Evolutionary conservation across 192 early-diverging fungal species (phyloP), one percentile per base, ranked within the genome.

Genomic region (Coemansia sp.): DNA sequence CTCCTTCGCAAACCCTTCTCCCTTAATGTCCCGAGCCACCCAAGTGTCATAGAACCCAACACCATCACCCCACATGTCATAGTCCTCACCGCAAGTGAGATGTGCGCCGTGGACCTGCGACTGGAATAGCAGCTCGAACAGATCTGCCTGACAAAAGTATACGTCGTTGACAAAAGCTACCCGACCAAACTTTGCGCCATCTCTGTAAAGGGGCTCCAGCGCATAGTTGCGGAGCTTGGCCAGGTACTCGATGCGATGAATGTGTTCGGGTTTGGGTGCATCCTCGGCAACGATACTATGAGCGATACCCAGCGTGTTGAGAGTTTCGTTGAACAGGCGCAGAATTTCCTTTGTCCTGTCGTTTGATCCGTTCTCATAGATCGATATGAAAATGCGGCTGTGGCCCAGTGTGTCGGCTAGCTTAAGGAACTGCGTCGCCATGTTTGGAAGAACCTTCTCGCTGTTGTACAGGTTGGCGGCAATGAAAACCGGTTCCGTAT

Each of bases 51-150:
- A 84, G 43, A 84, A 84, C 0, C 40, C 57, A 3, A 70, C 57
- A 0, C 55, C 50, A 9, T 66, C 78, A 46, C 77, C 46, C 10
- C 40, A 66, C 36, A 43, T 33, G 35, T 67, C 76, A 60, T 81
- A 67, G 33, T 85, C 82, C 51, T 84, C 80, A 5, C 69, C 84
- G 37, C 84, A 85, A 0, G 76, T 72, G 16, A 85, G 55, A 24
- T 85, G 82, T 2, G 84, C 70, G n/a, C 59, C 62, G 35, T 85
- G 73, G 16, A 63, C 36, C 9, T 65, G 61, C 38, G 79, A 63
- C 63, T 85, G 84, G 48, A 71, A 66, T 5, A 85, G 10, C 43
- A 85, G 55, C 63, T 85, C 84, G 9, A 84, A 51, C n/a, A 85
- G 34, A 51, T 85, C 84, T 5, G 77, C 60, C 7, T 73, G 57